phyloP scores from a whole-genome alignment of 768 basidiomycete species.

The Russula lepida region DNA sequence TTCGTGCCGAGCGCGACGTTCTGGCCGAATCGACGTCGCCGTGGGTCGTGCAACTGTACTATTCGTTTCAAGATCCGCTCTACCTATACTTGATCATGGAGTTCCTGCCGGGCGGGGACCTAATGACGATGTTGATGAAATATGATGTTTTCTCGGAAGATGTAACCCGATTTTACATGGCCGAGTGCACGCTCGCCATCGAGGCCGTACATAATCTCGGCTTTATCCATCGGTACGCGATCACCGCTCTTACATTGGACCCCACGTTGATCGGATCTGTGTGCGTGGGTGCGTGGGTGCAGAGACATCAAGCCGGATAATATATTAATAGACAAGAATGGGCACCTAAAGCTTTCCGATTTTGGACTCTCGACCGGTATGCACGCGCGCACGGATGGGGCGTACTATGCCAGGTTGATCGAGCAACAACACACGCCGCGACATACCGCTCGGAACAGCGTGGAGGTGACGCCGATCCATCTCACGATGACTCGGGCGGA shows the following conservation, averaged over 20 bases:
- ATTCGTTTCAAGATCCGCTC: slow-evolving; percentile 91
- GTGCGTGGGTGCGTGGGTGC: slow-evolving; percentile 11
- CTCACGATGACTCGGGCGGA: slow-evolving; percentile 91
- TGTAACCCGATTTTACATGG: slow-evolving; percentile 98
- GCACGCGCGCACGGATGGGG: slow-evolving; percentile 94
- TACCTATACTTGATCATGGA: slow-evolving; percentile 98
- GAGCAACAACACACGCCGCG: slow-evolving; percentile 44
- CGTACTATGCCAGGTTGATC: slow-evolving; percentile 85
- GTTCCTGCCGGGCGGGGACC: slow-evolving; percentile 94
- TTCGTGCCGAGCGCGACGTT: slow-evolving; percentile 94
- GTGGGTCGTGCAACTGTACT: slow-evolving; percentile 96
- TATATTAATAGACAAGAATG: slow-evolving; percentile 94
- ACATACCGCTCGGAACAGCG: slow-evolving; percentile 75
- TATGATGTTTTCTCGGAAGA: slow-evolving; percentile 99
- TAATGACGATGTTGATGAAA: slow-evolving; percentile 99
- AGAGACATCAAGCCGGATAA: slow-evolving; percentile 99
- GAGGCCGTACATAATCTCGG: slow-evolving; percentile 96
- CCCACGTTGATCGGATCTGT: not conserved
- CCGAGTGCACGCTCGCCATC: slow-evolving; percentile 93
- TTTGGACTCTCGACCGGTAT: slow-evolving; percentile 98
- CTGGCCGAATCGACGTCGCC: slow-evolving; percentile 90
- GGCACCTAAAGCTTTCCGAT: slow-evolving; percentile 96
- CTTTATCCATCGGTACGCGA: slow-evolving; percentile 86
- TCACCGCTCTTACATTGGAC: not conserved
- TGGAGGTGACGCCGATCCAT: slow-evolving; percentile 95